Evolutionary conservation across 2,329 filamentous ascomycete species (phyloP).

Genomic region (Pseudogymnoascus pannorum): DNA sequence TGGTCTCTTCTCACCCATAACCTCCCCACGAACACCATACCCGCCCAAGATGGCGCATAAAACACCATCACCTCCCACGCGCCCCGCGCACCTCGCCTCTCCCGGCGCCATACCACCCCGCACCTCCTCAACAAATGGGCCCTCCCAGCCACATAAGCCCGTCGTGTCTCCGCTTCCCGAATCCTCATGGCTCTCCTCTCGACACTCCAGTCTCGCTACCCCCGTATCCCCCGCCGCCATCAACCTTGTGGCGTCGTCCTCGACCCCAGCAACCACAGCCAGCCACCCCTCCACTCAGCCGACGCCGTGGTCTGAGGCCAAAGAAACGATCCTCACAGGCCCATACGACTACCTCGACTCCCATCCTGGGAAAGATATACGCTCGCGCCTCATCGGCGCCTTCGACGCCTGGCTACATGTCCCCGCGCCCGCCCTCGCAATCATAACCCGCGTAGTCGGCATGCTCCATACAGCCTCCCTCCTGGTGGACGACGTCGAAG

Average conservation of each 20-base stretch:
- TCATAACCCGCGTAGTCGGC: conserved; percentile 73
- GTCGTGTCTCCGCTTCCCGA: conserved; percentile 51
- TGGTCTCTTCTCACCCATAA: neutral
- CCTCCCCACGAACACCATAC: neutral
- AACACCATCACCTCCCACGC: neutral
- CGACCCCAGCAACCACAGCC: conserved; percentile 23
- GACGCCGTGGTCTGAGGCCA: conserved; percentile 57
- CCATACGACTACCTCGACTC: conserved; percentile 75
- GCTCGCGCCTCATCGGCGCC: conserved; percentile 68
- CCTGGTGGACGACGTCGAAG: conserved; percentile 82
- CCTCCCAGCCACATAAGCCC: conserved; percentile 22
- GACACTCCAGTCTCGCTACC: neutral
- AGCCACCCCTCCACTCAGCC: conserved; percentile 26
- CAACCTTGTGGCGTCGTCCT: conserved; percentile 9
- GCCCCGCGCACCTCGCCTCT: conserved; percentile 27
- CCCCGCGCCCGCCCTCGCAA: conserved; percentile 57
- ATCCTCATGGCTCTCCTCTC: conserved; percentile 11
- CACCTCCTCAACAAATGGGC: conserved; percentile 55
- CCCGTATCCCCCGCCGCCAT: conserved; percentile 17
- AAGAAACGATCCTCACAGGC: conserved; percentile 69
- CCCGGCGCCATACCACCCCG: conserved; percentile 65
- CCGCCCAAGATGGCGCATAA: neutral
- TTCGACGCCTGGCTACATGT: conserved; percentile 79
- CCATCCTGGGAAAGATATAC: conserved; percentile 79
- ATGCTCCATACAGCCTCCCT: conserved; percentile 83